Percentiles rank a stretch among this genome's conserved stretches.
Conservation (phyloP, 2,329 filamentous ascomycete genomes). For the Parafenestella ontariensis region DNA sequence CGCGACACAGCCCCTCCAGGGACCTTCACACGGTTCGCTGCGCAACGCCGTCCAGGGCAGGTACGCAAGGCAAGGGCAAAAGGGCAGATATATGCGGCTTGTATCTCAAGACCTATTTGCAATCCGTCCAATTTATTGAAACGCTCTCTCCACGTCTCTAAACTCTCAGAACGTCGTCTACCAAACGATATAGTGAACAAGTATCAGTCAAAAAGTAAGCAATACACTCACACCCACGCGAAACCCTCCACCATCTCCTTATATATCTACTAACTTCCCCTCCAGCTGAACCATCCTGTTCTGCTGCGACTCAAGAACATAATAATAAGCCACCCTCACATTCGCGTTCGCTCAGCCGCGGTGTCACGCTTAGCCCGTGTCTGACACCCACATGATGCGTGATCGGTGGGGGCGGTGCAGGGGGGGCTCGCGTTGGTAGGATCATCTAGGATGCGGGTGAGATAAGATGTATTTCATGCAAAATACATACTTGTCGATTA, state of each 20-base stretch:
- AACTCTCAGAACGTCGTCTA: no score
- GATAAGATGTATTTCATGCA: not conserved
- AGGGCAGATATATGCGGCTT: no score
- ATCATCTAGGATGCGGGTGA: not conserved
- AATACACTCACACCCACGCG: not conserved
- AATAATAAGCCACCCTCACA: not conserved
- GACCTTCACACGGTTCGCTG: not conserved
- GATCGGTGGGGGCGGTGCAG: not conserved
- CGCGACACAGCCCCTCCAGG: not conserved
- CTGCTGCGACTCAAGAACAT: not conserved
- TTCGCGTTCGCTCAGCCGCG: slow-evolving; percentile 1
- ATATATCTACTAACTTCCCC: not conserved
- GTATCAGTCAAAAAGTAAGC: no score
- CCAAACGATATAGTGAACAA: no score
- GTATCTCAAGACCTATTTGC: no score
- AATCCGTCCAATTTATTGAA: no score
- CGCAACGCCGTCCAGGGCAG: not conserved
- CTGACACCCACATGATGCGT: not conserved
- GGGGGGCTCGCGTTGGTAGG: not conserved
- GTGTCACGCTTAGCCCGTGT: not conserved
- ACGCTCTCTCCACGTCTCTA: no score
- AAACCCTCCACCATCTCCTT: not conserved
- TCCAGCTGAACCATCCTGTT: not conserved
- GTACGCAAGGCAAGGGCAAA: no score
- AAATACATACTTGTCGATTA: no score